A percentile compares a stretch with the other conserved stretches of the same genome.
Conservation (phyloP, 129 eudicot genomes). For the Centaurea solstitialis region DNA sequence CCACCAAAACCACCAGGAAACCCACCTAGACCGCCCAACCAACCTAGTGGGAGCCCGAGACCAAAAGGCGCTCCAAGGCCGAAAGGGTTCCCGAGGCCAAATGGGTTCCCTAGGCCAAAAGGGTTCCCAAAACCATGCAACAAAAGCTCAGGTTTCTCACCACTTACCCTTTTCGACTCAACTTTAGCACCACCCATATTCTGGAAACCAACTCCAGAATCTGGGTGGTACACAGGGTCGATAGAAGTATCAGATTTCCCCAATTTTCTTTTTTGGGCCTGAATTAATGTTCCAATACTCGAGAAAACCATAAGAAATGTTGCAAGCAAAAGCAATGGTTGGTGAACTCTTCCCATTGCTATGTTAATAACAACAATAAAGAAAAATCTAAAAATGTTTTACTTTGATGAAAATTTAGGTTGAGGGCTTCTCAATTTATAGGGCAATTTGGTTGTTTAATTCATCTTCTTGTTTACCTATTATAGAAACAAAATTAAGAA, state of each 20-base stretch:
- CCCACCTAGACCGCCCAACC: neutral
- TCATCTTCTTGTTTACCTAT: constrained; percentile 15
- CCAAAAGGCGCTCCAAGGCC: neutral
- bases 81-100: neutral
- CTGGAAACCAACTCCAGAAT: neutral
- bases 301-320: constrained; percentile 21
- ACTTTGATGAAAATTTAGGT: neutral
- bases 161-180: neutral
- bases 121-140: neutral
- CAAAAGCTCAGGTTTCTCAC: constrained; percentile 6
- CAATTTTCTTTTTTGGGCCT: neutral
- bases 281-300: constrained; percentile 6
- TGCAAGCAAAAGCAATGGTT: constrained; percentile 10
- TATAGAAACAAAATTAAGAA: constrained; percentile 13
- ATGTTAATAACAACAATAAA: neutral
- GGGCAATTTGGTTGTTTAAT: neutral
- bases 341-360: constrained; percentile 29
- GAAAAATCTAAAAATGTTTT: neutral
- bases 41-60: neutral
- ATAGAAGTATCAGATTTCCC: constrained; percentile 3
- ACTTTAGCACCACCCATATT: neutral
- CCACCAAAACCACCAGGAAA: neutral
- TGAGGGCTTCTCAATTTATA: constrained; percentile 22
- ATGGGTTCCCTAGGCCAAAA: neutral
- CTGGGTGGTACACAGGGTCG: neutral